phyloP scores from a whole-genome alignment of 768 basidiomycete species.

The Russula sp. region DNA sequence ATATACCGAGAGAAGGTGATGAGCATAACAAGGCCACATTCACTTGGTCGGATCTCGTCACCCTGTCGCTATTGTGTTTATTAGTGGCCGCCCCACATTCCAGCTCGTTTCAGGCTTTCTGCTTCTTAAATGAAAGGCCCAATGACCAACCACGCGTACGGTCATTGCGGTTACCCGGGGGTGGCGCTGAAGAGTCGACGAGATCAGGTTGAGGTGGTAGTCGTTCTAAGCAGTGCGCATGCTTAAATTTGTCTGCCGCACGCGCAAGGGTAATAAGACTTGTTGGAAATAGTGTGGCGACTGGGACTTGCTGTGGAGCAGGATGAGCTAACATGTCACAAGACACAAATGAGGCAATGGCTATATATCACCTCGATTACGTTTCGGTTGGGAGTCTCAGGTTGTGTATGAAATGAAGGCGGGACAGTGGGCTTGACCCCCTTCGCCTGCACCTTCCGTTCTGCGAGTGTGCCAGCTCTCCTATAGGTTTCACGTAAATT shows the following conservation, averaged over 20 bases:
- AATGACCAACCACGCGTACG: slow-evolving; percentile 6
- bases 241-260: slow-evolving; percentile 14
- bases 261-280: slow-evolving; percentile 9
- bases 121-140: slow-evolving; percentile 6
- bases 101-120: not conserved
- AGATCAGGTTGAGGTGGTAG: not conserved
- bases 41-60: not conserved
- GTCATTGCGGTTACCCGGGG: not conserved
- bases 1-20: not conserved
- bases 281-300: slow-evolving; percentile 7
- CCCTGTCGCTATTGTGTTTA: not conserved
- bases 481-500: slow-evolving; percentile 8
- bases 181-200: not conserved
- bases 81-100: not conserved
- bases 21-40: not conserved
- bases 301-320: not conserved
- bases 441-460: not conserved
- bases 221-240: slow-evolving; percentile 17
- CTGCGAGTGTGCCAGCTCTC: not conserved
- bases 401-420: not conserved
- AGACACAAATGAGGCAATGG: not conserved
- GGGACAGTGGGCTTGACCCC: not conserved
- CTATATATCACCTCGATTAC: not conserved
- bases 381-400: not conserved
- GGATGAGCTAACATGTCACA: not conserved